phyloP scores from a whole-genome alignment of 176 grass and related monocot genomes.

The Saccharum spontaneum region DNA sequence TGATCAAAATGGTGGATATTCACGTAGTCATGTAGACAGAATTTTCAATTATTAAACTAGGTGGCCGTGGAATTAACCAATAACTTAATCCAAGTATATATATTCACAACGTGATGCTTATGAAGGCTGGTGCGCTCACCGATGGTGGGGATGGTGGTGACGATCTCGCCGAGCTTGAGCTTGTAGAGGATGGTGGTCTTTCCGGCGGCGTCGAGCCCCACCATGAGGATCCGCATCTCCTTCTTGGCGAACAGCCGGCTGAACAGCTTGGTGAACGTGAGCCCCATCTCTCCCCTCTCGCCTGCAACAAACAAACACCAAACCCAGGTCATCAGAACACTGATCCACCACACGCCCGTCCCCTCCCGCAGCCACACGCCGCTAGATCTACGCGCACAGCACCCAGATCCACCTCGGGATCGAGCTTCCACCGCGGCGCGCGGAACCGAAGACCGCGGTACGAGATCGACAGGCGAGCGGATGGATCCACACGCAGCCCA shows the following conservation, averaged over 20 bases:
- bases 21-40: background rate
- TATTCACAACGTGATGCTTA: background rate
- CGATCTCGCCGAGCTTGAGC: constrained; percentile 82
- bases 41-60: background rate
- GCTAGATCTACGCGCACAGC: constrained; percentile 29
- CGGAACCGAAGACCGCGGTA: background rate
- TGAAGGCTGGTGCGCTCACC: constrained; percentile 33
- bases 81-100: background rate
- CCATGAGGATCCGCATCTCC: constrained; percentile 85
- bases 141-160: constrained; percentile 79
- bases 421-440: background rate
- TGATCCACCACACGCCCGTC: background rate
- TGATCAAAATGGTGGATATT: background rate
- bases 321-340: constrained; percentile 3
- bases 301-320: constrained; percentile 10
- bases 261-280: constrained; percentile 80
- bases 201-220: constrained; percentile 72
- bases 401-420: constrained; percentile 32
- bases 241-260: constrained; percentile 81
- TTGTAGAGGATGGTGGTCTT: constrained; percentile 85
- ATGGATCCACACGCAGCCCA: background rate
- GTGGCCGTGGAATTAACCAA: background rate
- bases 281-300: constrained; percentile 55
- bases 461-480: constrained; percentile 25
- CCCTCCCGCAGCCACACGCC: background rate